Base-by-base conservation (phyloP, 1,284 basidiomycete species). In the Bjerkandera adusta region DNA sequence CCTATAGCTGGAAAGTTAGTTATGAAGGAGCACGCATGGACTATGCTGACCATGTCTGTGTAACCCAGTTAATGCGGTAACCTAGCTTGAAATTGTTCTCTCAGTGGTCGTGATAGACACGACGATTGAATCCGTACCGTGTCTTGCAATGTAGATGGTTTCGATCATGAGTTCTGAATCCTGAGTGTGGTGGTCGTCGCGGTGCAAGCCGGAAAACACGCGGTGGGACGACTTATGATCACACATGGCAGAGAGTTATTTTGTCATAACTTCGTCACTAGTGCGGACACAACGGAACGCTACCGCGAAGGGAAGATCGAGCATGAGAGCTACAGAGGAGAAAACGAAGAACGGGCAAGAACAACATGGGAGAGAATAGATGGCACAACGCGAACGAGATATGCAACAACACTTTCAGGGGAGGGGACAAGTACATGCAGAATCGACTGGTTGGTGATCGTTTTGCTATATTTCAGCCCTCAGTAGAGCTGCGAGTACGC, bases 121-220 rank as follows among this genome's bases (percentile, higher is more conserved):
- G 6, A 20, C 29, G 37, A 42, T 13, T 26, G 18, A 13, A 6
- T 36, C 34, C 68, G 60, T 57, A 86, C 87, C 89, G 66, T 94
- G 90, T 51, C 90, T 76, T 20, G 80, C 81, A 50, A 92, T 84
- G 66, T 87, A 92, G 47, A 94, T 81, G 16, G 77, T 87, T 47
- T 92, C 78, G 48, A 90, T 57, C 57, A 64, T 68, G 21, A 33
- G 24, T 22, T 13, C 18, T 24, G 16, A 41, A 21, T n/a, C 11
- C 11, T 24, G 18, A 35, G 36, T 12, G 15, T 34, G 6, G 29
- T 5, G 40, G 13, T 39, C 3, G 21, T 47, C 15, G 34, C 18
- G 26, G 38, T 36, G 39, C 34, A 36, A 29, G 16, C 39, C 24
- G 36, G 18, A 21, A 21, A 41, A 47, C 44, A 45, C 29, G 49